These are phyloP conservation scores for Achaetomiella virescens DNA, from an alignment of 495 filamentous ascomycete species.

Conservation along the genomic window DNA sequence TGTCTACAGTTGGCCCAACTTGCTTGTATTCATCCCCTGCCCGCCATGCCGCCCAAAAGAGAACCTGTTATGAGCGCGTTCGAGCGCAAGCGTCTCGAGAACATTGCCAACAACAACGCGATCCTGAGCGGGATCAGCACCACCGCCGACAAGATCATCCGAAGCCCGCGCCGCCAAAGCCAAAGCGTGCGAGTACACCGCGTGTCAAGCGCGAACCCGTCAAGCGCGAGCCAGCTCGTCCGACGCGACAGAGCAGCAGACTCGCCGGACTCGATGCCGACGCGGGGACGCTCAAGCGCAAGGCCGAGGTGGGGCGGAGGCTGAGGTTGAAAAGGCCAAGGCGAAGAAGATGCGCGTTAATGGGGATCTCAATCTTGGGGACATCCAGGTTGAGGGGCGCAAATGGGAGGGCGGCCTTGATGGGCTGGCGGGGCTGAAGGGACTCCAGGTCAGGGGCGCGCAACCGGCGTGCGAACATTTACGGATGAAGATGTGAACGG, in stretches of 20 bases:
- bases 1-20: background rate
- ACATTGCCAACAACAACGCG: conserved; percentile 50
- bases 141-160: conserved; percentile 32
- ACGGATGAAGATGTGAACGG: conserved; percentile 70
- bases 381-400: conserved; percentile 74
- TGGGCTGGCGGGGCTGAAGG: conserved; percentile 38
- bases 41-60: conserved; percentile 24
- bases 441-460: conserved; percentile 51
- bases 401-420: conserved; percentile 45
- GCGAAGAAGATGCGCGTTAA: conserved; percentile 67
- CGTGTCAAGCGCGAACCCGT: conserved; percentile 26
- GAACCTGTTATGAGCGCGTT: conserved; percentile 44
- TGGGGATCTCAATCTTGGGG: conserved; percentile 64
- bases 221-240: conserved; percentile 24
- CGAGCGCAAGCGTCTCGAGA: conserved; percentile 48
- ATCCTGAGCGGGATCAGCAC: conserved; percentile 40
- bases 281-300: conserved; percentile 70
- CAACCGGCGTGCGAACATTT: conserved; percentile 75
- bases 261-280: conserved; percentile 48
- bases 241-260: conserved; percentile 48
- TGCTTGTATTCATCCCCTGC: background rate
- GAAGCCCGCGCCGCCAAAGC: conserved; percentile 24
- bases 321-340: conserved; percentile 52
- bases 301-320: conserved; percentile 64
- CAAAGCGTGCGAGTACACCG: conserved; percentile 19